These are phyloP conservation scores for Hirsutella rhossiliensis DNA, from an alignment of 2,329 filamentous ascomycete species.

Conservation along the genomic window DNA sequence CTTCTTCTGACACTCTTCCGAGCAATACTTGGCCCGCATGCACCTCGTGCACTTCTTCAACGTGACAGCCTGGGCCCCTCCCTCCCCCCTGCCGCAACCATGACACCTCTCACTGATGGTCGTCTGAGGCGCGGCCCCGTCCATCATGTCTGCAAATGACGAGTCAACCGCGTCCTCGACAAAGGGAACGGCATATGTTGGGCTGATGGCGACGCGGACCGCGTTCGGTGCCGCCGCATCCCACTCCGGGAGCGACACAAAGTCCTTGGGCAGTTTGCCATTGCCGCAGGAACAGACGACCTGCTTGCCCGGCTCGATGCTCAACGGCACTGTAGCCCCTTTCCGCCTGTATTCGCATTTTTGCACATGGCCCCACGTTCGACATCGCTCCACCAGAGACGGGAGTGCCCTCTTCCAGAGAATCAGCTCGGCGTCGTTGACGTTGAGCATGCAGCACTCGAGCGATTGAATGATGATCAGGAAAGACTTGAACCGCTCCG, in stretches of 20 bases:
- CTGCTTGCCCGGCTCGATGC: constrained; percentile 18
- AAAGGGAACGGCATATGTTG: constrained; percentile 31
- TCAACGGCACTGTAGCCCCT: constrained; percentile 25
- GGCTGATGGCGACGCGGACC: constrained; percentile 47
- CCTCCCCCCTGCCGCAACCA: constrained; percentile 22
- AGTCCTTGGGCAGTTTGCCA: constrained; percentile 27
- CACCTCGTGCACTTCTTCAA: constrained; percentile 35
- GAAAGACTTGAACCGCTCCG: constrained; percentile 22
- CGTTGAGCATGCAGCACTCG: constrained; percentile 25
- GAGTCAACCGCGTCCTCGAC: constrained; percentile 25
- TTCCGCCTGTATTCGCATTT: constrained; percentile 29
- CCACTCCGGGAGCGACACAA: constrained; percentile 28
- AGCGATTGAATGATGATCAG: constrained; percentile 23
- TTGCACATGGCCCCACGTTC: constrained; percentile 30
- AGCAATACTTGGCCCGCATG: constrained; percentile 35
- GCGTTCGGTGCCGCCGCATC: constrained; percentile 27
- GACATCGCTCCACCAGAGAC: constrained; percentile 32
- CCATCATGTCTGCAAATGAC: neutral
- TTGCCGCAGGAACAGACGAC: constrained; percentile 34
- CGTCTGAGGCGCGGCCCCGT: neutral
- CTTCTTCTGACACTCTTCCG: constrained; percentile 36
- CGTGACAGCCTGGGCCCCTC: constrained; percentile 10
- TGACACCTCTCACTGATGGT: constrained; percentile 17
- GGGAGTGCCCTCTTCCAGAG: constrained; percentile 35
- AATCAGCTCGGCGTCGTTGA: constrained; percentile 44